Conservation (phyloP, 2,329 filamentous ascomycete genomes). For the Botrytis porri region DNA sequence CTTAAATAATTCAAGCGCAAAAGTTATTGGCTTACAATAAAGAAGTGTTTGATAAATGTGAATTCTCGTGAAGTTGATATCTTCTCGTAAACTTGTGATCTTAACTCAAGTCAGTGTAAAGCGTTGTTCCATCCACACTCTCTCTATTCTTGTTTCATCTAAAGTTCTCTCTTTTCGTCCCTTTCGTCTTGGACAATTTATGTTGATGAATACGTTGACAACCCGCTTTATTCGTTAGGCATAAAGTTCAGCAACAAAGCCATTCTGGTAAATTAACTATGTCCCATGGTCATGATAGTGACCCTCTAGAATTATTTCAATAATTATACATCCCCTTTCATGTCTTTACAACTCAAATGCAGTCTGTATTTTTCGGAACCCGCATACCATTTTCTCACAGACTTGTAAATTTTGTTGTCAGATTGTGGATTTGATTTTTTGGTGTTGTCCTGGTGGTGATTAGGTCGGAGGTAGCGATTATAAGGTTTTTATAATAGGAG, state of each 20-base stretch:
- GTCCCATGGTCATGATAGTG: no score
- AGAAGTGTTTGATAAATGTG: neutral
- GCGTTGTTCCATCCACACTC: neutral
- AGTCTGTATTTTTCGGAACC: no score
- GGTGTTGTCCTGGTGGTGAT: no score
- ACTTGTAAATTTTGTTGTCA: no score
- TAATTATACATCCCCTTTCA: no score
- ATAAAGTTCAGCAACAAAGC: neutral
- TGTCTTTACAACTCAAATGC: no score
- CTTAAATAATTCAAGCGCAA: neutral
- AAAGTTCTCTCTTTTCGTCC: rapidly evolving
- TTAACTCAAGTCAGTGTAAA: neutral
- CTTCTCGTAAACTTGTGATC: neutral
- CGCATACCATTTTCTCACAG: no score
- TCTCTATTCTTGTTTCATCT: neutral
- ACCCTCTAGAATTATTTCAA: no score
- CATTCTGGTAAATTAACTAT: no score
- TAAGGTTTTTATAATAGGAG: no score
- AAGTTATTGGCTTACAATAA: neutral
- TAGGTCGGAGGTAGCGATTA: no score
- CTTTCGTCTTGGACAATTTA: rapidly evolving
- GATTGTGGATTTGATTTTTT: no score
- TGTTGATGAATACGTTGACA: neutral
- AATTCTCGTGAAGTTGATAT: neutral
- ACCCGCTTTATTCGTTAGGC: rapidly evolving